A percentile compares a stretch with the other conserved stretches of the same genome.
Conservation (phyloP, 345 rosid species). For the Arabidopsis arenosa region DNA sequence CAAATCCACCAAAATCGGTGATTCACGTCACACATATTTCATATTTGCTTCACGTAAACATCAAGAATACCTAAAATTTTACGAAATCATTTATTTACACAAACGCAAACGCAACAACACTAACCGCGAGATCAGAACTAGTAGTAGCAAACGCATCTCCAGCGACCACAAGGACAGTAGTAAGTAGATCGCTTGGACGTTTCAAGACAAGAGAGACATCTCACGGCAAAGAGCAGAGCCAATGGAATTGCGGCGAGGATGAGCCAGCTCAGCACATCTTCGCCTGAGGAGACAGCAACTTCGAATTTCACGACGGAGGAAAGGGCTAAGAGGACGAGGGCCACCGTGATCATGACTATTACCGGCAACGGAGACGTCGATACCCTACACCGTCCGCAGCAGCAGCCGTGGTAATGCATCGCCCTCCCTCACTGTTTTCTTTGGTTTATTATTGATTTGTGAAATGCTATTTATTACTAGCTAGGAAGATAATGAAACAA, state of each 20-base stretch:
- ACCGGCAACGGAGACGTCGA: conserved; percentile 49
- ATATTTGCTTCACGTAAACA: conserved; percentile 19
- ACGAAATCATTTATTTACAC: conserved; percentile 24
- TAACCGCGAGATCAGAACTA: conserved; percentile 38
- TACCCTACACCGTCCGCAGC: conserved; percentile 49
- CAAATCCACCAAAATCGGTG: conserved; percentile 28
- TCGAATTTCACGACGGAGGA: conserved; percentile 53
- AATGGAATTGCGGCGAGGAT: conserved; percentile 47
- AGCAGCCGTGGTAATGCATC: conserved; percentile 54
- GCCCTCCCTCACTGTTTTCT: not conserved
- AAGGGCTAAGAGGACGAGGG: conserved; percentile 47
- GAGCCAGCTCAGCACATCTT: conserved; percentile 49
- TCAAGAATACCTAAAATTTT: conserved; percentile 12
- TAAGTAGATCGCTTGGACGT: conserved; percentile 34
- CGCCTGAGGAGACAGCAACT: conserved; percentile 37
- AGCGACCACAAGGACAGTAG: conserved; percentile 51
- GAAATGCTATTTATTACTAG: conserved; percentile 24
- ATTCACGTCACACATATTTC: conserved; percentile 17
- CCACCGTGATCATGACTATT: conserved; percentile 53
- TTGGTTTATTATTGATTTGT: conserved; percentile 2
- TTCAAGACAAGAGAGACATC: conserved; percentile 47
- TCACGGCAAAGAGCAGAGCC: conserved; percentile 42
- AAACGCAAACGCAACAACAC: conserved; percentile 37
- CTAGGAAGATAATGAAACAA: conserved; percentile 21
- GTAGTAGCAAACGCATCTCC: conserved; percentile 49